Evolutionary conservation across 345 rosid species (phyloP), one percentile per base, ranked within the genome.

Genomic region (Turnera subulata): DNA sequence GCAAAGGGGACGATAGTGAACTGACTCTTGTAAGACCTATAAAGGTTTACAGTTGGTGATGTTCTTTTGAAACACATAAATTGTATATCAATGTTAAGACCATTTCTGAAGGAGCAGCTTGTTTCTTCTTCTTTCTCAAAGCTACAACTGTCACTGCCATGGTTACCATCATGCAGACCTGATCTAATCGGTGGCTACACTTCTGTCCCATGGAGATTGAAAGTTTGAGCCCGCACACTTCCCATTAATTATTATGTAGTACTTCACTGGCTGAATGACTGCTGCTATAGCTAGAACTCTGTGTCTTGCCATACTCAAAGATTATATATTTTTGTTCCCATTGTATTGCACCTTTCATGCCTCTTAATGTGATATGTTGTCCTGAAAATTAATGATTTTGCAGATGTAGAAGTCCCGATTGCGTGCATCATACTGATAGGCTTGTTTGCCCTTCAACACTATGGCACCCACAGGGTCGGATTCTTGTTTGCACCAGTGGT

Each of bases 371-470:
- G 12, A 65, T 61, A 1, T 61, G 66, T 29, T 52, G 20, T 23
- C 24, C 49, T 59, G 49, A 62, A 62, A 35, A 15, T 48, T 46
- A 0, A 17, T 38, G 11, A 53, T 42, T 67, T 78, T 81, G 86
- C 93, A 90, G 93, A 83, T 49, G 64, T 86, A 40, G 93, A 84
- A 76, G 72, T 84, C 42, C 93, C 95, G 19, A 84, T 80, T 65
- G 84, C 96, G 46, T 90, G 97, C 68, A 50, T 79, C 69, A 76
- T 90, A 60, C 79, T 90, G 61, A 78, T 90, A 23, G 84, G 73
- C 74, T 75, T 90, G 71, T 90, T 90, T 69, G 91, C 97, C 23
- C 93, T 90, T 48, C 97, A 90, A 67, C 97, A 90, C 67, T 85
- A 83, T 53, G 97, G 97, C 43, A 87, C 97, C 51, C 96, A 90